Conservation (phyloP, 768 basidiomycete genomes). For the Psilocybe tampanensis region DNA sequence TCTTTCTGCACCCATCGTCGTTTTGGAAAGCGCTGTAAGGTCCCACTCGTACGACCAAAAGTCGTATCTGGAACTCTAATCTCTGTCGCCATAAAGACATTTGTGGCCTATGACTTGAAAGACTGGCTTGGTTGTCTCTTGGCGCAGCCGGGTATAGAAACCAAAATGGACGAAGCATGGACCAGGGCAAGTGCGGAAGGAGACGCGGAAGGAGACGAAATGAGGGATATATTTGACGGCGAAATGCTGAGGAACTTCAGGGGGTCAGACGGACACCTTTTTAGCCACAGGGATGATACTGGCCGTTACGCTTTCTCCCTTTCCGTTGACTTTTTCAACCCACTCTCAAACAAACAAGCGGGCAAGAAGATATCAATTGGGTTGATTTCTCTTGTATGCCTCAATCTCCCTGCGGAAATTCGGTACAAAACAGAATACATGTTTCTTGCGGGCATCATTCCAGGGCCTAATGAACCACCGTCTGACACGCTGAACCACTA, state of each 20-base stretch:
- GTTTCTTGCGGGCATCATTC: slow-evolving; percentile 26
- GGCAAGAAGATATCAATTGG: slow-evolving; percentile 2
- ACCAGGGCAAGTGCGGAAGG: too few relatives aligned
- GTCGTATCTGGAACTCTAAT: background rate
- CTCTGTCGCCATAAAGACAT: slow-evolving; percentile 3
- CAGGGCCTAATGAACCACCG: slow-evolving; percentile 29
- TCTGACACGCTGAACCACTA: slow-evolving; percentile 33
- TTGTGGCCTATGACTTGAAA: background rate
- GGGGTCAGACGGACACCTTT: slow-evolving; percentile 2
- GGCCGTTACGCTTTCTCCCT: slow-evolving; percentile 4
- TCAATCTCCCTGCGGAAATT: slow-evolving; percentile 6
- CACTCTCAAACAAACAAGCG: background rate
- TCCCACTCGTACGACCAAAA: background rate
- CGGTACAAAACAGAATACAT: slow-evolving; percentile 12
- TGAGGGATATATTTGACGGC: slow-evolving; percentile 6
- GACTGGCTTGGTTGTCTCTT: slow-evolving; percentile 4
- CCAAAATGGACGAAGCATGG: slow-evolving; percentile 5
- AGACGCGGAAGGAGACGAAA: background rate
- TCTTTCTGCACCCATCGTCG: background rate
- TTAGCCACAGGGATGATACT: background rate
- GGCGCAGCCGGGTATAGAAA: background rate
- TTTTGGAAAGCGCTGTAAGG: slow-evolving; percentile 3
- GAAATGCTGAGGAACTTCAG: slow-evolving; percentile 1
- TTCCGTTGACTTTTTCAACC: slow-evolving; percentile 2
- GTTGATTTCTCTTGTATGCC: slow-evolving; percentile 1